phyloP scores from a whole-genome alignment of 306 rosid genomes.

The Rosa multiflora region DNA sequence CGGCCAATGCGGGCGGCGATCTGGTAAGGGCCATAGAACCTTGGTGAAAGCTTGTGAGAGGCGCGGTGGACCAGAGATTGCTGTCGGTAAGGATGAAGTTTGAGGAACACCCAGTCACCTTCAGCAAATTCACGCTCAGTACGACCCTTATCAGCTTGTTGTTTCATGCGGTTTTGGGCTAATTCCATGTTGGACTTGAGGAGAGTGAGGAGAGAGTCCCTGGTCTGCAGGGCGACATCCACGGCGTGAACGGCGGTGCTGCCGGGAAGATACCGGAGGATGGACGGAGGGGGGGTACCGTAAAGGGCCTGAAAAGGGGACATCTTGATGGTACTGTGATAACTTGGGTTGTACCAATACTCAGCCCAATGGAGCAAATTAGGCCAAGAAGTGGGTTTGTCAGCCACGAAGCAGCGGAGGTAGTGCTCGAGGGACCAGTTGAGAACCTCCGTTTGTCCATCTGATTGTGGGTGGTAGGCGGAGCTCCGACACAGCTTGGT shows the following conservation, averaged over 20 bases:
- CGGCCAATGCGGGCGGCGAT: too few species aligned
- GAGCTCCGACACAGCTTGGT: neutral
- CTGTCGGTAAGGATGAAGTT: neutral
- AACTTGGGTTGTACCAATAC: neutral
- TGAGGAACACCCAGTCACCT: neutral
- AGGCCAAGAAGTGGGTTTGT: neutral
- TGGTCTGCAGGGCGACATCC: fast-evolving
- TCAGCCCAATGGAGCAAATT: neutral
- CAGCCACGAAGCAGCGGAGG: neutral
- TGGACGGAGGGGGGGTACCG: neutral
- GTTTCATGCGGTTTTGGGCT: neutral
- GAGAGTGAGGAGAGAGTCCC: neutral
- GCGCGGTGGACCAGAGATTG: too few species aligned
- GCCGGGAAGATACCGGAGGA: neutral
- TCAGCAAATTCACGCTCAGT: neutral
- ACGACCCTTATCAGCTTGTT: neutral
- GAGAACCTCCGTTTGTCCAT: neutral
- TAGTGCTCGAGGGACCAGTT: neutral
- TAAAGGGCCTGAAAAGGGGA: neutral
- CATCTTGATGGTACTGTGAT: neutral
- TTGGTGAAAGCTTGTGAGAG: too few species aligned
- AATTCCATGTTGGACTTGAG: neutral
- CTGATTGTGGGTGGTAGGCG: neutral
- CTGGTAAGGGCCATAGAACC: too few species aligned
- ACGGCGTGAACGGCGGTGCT: neutral